Evolutionary conservation across 768 basidiomycete genomes (phyloP), one percentile per base, ranked within the genome.

Genomic region (Kwoniella sp.): DNA sequence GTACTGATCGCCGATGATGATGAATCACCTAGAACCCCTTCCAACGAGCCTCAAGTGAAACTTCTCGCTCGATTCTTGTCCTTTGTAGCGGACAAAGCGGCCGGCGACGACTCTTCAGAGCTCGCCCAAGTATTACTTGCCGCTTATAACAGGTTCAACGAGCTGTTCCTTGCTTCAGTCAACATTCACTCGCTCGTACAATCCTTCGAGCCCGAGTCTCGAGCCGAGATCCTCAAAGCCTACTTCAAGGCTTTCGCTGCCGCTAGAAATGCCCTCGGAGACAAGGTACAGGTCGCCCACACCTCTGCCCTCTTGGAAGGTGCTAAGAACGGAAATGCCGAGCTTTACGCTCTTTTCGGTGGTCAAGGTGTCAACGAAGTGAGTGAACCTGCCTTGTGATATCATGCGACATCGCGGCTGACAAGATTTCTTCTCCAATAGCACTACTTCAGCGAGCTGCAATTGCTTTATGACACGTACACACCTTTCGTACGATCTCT

Each of bases 311-410:
- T 90, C 86, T 53, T 78, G 41, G 71, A 76, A 62, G 76, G 75
- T n/a, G 77, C 81, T 5, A 73, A 78, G 70, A 73, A 70, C 31
- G 79, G 78, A 28, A 66, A 76, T 54, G 80, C 81, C 3, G 74
- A 81, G 71, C 83, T 97, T 73, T 97, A 90, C 82, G 95, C 92
- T 57, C 84, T 99, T 45, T 99, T 99, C 78, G 95, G 95, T 57
- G 96, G 96, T 15, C 96, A 99, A 82, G 96, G 96, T 63, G 92
- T 90, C 65, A 98, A 98, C 82, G 96, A 98, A 72, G 81, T 82
- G 54, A 74, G 79, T 69, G 9, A 20, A 1, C 1, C 15, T 58
- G 56, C n/a, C 30, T 47, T 23, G 17, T 20, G 25, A 26, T 5
- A 34, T 56, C 13, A 37, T 37, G 13, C 4, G 41, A 11, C 3